phyloP scores from a whole-genome alignment of 2,329 filamentous ascomycete genomes.

The Xylaria sp. region DNA sequence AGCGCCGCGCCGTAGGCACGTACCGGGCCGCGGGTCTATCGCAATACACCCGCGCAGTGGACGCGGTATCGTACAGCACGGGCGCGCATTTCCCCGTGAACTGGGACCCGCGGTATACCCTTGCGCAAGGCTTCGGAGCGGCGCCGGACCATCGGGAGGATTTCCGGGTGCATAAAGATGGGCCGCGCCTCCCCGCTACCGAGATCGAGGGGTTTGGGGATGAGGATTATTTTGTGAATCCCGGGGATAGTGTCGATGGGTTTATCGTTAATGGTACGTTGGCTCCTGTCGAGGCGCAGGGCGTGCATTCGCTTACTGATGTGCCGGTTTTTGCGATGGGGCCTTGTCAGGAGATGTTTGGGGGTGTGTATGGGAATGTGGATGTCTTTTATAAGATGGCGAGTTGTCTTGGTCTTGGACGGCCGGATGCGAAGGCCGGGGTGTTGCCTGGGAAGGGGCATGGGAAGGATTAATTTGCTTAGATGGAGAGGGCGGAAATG shows the following conservation, averaged over 20 bases:
- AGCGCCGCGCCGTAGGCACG: constrained; percentile 78
- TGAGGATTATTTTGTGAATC: constrained; percentile 71
- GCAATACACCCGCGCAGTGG: constrained; percentile 73
- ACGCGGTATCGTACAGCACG: constrained; percentile 75
- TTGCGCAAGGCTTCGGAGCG: constrained; percentile 77
- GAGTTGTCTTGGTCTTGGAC: constrained; percentile 69
- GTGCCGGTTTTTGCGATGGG: constrained; percentile 83
- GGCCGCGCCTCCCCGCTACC: constrained; percentile 69
- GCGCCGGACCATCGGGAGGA: constrained; percentile 81
- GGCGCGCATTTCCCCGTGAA: constrained; percentile 82
- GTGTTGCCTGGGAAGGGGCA: background rate
- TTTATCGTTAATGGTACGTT: constrained; percentile 82
- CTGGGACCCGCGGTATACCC: constrained; percentile 86
- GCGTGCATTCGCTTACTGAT: constrained; percentile 81
- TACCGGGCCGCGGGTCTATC: constrained; percentile 80
- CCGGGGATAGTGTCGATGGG: constrained; percentile 72
- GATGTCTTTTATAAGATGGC: constrained; percentile 82
- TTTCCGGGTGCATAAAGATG: constrained; percentile 74
- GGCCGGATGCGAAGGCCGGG: constrained; percentile 40
- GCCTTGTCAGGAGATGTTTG: constrained; percentile 81
- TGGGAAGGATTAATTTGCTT: background rate
- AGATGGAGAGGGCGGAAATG: background rate
- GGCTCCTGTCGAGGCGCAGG: constrained; percentile 70
- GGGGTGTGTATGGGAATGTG: constrained; percentile 76
- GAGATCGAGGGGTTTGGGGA: constrained; percentile 63